A percentile compares a stretch with the other conserved stretches of the same genome.
These are phyloP conservation scores for Russula lepida DNA, from an alignment of 768 basidiomycete species.

Conservation along the genomic window DNA sequence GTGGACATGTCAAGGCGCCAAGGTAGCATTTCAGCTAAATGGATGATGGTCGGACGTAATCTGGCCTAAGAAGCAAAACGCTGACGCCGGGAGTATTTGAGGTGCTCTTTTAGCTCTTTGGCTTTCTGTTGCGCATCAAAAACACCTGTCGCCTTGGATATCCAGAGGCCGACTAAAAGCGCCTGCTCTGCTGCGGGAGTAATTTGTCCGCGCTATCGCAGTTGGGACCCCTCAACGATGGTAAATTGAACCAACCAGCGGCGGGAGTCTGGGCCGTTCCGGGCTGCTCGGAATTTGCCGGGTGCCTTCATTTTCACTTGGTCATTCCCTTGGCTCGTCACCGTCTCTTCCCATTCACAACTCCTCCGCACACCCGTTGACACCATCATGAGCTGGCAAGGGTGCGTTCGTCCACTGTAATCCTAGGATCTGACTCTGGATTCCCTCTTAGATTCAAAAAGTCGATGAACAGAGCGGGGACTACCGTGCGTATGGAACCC, in stretches of 20 bases:
- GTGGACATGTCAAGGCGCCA: neutral
- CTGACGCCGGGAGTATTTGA: neutral
- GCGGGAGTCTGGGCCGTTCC: neutral
- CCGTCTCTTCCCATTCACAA: neutral
- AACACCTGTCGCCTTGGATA: neutral
- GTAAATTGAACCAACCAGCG: neutral
- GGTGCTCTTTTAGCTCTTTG: neutral
- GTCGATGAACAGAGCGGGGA: conserved; percentile 84
- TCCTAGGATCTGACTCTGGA: neutral
- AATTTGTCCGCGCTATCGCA: neutral
- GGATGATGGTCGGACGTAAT: conserved; percentile 11
- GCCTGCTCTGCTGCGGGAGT: neutral
- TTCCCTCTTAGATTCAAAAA: conserved; percentile 70
- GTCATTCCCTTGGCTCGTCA: neutral
- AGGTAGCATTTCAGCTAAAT: neutral
- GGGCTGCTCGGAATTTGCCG: neutral
- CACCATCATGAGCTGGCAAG: conserved; percentile 16
- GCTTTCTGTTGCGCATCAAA: neutral
- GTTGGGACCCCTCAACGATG: neutral
- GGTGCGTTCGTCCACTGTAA: neutral
- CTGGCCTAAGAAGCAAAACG: conserved; percentile 12
- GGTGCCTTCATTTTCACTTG: neutral
- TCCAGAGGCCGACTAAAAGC: neutral
- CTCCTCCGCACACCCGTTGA: neutral
- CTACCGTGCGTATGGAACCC: conserved; percentile 50